phyloP scores from a whole-genome alignment of 2,329 filamentous ascomycete genomes.

The Penicillium glabrum region DNA sequence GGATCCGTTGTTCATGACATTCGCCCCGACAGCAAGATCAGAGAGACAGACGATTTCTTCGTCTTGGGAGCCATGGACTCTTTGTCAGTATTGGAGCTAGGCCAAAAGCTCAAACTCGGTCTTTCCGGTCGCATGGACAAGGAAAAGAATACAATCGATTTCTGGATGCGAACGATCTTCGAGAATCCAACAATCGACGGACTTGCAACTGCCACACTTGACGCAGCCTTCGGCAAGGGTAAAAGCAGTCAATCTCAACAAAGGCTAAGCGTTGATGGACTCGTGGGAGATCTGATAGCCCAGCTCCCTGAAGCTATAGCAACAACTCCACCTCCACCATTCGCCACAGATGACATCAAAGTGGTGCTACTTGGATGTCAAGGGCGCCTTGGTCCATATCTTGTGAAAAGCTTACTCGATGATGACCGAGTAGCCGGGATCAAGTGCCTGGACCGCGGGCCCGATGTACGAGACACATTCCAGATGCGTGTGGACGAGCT shows the following conservation, averaged over 20 bases:
- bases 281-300: conserved; percentile 4
- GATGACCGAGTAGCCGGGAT: conserved; percentile 9
- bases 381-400: conserved; percentile 10
- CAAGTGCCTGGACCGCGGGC: conserved; percentile 11
- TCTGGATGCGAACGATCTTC: conserved; percentile 15
- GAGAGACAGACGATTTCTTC: conserved; percentile 15
- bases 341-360: conserved; percentile 7
- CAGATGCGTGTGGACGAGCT: conserved; percentile 6
- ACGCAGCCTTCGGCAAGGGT: conserved; percentile 1
- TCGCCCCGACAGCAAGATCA: conserved; percentile 6
- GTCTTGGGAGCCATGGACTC: conserved; percentile 13
- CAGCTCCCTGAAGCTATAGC: conserved; percentile 8
- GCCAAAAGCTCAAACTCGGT: conserved; percentile 11
- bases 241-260: not conserved
- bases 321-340: not conserved
- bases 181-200: conserved; percentile 14
- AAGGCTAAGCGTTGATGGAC: not conserved
- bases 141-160: conserved; percentile 13
- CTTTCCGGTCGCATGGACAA: conserved; percentile 9
- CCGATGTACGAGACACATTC: conserved; percentile 3
- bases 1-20: conserved; percentile 14
- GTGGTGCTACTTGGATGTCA: conserved; percentile 10
- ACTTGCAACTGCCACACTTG: conserved; percentile 11
- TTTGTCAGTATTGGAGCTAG: conserved; percentile 12
- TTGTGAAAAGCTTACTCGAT: conserved; percentile 8